Evolutionary conservation across 2,329 filamentous ascomycete genomes (phyloP), one percentile per base, ranked within the genome.

Genomic region (Aspergillus neotritici): DNA sequence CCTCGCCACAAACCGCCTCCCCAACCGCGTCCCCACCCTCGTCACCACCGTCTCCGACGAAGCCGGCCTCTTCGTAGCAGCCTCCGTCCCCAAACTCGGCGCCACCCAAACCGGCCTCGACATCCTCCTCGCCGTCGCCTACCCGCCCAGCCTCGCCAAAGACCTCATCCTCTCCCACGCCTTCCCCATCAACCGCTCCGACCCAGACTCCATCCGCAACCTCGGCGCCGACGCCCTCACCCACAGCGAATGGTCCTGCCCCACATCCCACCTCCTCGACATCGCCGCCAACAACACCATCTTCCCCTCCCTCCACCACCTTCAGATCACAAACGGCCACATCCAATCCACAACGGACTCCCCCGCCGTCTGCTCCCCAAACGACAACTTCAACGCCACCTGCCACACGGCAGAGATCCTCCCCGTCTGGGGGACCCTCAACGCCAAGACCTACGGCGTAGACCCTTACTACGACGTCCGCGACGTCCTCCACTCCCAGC

Each of bases 21-120:
- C 58, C 8, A 55, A 52, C 32, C 47, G 45, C 11, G 58, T 61
- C 12, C 58, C 58, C 2, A 54, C 51, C 15, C 55, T 61, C 44
- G 61, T 61, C 48, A 57, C 55, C 17, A 57, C 45, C 8, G 53
- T 60, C 37, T 44, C 46, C 7, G 52, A 60, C 34, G 58, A 61
- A 49, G 52, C 57, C 6, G 48, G 35, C 32, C 38, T 56, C 32
- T 60, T 46, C 31, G 38, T 56, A 4, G 40, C 15, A 15, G 5
- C 21, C 5, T 37, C 39, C 12, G 35, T 55, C 16, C 46, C 50
- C 1, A 32, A 43, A 6, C 40, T 55, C 4, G 49, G 44, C 5
- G 37, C 49, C 9, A 32, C 36, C 3, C 35, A 50, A 14, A 2
- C 33, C 3, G 43, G 38, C 4, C 43, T 58, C 13, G 37, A 52